Conservation (phyloP, 345 rosid genomes). For the Orychophragmus violaceus region DNA sequence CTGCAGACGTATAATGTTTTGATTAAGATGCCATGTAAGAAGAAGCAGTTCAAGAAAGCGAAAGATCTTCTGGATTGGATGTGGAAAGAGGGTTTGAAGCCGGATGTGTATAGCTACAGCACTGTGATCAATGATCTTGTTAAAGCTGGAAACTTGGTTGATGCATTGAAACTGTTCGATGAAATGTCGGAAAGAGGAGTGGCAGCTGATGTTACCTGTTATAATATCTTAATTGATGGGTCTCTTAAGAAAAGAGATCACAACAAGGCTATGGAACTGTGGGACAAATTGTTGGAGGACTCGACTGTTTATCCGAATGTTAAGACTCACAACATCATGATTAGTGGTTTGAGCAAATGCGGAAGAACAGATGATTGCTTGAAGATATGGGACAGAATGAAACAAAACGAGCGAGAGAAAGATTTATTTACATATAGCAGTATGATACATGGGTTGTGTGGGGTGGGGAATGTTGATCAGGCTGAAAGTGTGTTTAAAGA, state of each 20-base stretch:
- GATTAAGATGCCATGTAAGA: constrained; percentile 71
- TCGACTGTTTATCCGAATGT: constrained; percentile 62
- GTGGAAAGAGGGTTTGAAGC: constrained; percentile 48
- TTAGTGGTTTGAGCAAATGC: constrained; percentile 70
- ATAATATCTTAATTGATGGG: constrained; percentile 70
- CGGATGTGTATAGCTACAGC: constrained; percentile 59
- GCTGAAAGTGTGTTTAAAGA: constrained; percentile 63
- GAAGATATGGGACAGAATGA: constrained; percentile 78
- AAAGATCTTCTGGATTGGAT: constrained; percentile 49
- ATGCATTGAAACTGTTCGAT: constrained; percentile 64
- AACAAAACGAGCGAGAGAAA: constrained; percentile 50
- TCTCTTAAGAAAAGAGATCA: constrained; percentile 49
- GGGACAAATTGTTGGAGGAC: constrained; percentile 53
- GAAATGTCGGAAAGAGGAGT: constrained; percentile 66
- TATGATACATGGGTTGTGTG: constrained; percentile 60
- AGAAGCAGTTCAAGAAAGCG: constrained; percentile 49
- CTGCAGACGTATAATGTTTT: constrained; percentile 67
- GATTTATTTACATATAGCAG: constrained; percentile 66
- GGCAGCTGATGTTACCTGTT: constrained; percentile 57
- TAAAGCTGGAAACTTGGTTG: constrained; percentile 46
- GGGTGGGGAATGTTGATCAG: constrained; percentile 53
- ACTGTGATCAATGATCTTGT: constrained; percentile 48
- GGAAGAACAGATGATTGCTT: constrained; percentile 60
- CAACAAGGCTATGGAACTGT: constrained; percentile 45
- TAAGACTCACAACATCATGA: constrained; percentile 76